Base-by-base conservation (phyloP, 306 rosid species). In the Ormosia emarginata region DNA sequence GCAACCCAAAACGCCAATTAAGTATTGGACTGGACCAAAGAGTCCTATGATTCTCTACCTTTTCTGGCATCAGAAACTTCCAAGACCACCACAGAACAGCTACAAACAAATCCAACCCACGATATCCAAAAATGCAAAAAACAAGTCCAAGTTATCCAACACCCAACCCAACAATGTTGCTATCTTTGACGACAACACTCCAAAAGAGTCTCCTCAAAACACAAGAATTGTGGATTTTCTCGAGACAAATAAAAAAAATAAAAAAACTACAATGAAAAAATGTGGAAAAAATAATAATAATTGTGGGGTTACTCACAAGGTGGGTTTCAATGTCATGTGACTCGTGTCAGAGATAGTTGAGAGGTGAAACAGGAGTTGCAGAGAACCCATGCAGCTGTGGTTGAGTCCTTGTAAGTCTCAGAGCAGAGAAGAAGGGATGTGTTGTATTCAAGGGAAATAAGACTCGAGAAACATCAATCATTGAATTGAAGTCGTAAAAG, bases 1-100 rank as follows among this genome's bases (percentile, higher is more conserved):
- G 81, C 7, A 91, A 63, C 77, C 90, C 91, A 65, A 87, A 82
- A 29, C 91, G 94, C 93, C 92, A 92, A 30, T 88, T 90, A 13
- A 83, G 82, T 18, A 90, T 50, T n/a, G 89, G 86, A 44, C 68
- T 67, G 30, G 81, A 71, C 85, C 83, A 75, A 0, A 63, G 44
- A 5, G 59, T 41, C 86, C 86, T 88, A n/a, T 89, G 90, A 15
- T 81, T 88, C 70, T 74, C 77, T 11, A 77, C 92, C 89, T 87
- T 92, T 84, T 87, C 91, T 55, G 89, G 87, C 98, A 94, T 94
- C 87, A 83, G 79, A 74, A 74, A 75, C 59, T 69, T 58, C 82
- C 79, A 32, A 30, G 10, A 65, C 58, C 18, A 63, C 68, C 13
- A 10, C 5, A 70, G 33, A 57, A 43, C 41, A 64, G 65, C 63